Base-by-base conservation (phyloP, 2,329 filamentous ascomycete genomes). In the Colletotrichum brevisporum region DNA sequence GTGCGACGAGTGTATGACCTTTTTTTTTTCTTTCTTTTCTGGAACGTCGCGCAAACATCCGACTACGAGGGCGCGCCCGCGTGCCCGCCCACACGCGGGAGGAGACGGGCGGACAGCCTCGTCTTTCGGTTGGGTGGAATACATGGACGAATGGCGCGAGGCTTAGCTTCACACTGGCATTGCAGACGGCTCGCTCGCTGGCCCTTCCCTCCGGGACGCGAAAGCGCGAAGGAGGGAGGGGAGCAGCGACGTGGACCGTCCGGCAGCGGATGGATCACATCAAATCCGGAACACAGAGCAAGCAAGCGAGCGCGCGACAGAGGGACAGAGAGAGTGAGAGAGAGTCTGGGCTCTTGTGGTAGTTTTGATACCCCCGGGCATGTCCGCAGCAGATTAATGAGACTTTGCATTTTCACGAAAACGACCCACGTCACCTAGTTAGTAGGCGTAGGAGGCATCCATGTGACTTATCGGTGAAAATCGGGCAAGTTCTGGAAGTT, bases 1-100 rank as follows among this genome's bases (percentile, higher is more conserved):
- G 62, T 65, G 55, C 63, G 62, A 66, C 55, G 55, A 69, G 39
- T 69, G 55, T 66, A 69, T 43, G 54, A 69, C 62, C 55, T 48
- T 36, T 36, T 31, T 27, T 31, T 31, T 31, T 31, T 31, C 8
- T 31, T 31, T 31, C 8, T 36, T 36, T 36, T 36, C 31, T 36
- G 31, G 31, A 27, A 69, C 50, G 36, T 55, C 56, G 66, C 62
- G 66, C 59, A 39, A 55, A 27, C 62, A 66, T 51, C 54, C 41
- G 45, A 66, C 48, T 55, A 27, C 21, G 21, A 24, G 21, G 21
- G 61, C 54, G 55, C 62, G 59, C 31, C 8, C 31, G 27, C 27
- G 59, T n/a, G 47, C 47, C 16, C 16, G 18, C 13, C 47, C 13
- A 21, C 13, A 10, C 21, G 54, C 21, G 52, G 24, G 45, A 55